Evolutionary conservation across 306 rosid genomes (phyloP), one percentile per base, ranked within the genome.

Genomic region (Casuarina glauca): DNA sequence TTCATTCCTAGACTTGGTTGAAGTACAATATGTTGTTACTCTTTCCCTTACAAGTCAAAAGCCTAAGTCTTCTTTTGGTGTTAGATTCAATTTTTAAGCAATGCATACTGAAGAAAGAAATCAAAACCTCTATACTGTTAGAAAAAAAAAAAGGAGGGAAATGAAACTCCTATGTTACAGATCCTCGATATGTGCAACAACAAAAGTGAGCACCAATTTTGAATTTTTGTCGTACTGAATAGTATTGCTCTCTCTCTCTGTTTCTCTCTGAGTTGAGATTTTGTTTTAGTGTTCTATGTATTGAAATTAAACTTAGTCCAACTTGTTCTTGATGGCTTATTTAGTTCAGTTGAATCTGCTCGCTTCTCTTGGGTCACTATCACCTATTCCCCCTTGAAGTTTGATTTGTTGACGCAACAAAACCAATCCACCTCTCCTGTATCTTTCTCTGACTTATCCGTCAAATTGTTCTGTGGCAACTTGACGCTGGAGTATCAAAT

Each of bases 401-500:
- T 26, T 26, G 32, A 26, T 26, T 26, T 26, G 32, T 26, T 26
- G 32, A 26, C 32, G 32, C 32, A 26, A 26, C 32, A 26, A 26
- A 26, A 26, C 32, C 32, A 8, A 48, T 36, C 51, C 66, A 17
- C 49, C 42, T 60, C 63, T 73, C 70, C 11, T 76, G 41, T 43
- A 49, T 49, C 54, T 64, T 26, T 9, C 9, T 50, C 49, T 46
- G 8, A n/a, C 39, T 48, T 66, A n/a, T 77, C 70, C 61, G 55
- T 79, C 17, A 71, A 78, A 72, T 57, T 81, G 45, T 52, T 5
- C 44, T 73, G 36, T 78, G 49, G 78, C 58, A 36, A 69, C 44
- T 45, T 45, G 39, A 41, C 54, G 44, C 45, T 70, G 55, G 73
- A 61, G 61, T 81, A 52, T 79, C 15, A 71, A 78, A 72, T 57